Evolutionary conservation across 2,329 filamentous ascomycete genomes (phyloP).

Genomic region (Colletotrichum sp.): DNA sequence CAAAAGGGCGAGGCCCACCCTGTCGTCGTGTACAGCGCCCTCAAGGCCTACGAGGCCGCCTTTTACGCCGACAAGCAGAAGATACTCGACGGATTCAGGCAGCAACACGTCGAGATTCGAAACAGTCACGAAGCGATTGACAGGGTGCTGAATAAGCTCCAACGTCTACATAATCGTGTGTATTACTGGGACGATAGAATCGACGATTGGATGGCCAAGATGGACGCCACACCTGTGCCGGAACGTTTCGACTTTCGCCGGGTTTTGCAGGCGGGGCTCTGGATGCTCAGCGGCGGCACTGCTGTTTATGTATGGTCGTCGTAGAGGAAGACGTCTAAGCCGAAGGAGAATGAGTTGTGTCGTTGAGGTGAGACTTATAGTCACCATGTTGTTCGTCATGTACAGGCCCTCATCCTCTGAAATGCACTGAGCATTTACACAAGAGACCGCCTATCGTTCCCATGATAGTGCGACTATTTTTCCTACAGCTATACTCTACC

Average conservation of each 20-base stretch:
- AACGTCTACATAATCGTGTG: background rate
- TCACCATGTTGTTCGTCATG: background rate
- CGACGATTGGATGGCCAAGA: background rate
- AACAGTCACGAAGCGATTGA: background rate
- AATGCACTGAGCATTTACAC: rapidly evolving
- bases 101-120: background rate
- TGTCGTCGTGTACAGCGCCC: background rate
- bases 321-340: background rate
- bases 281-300: background rate
- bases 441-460: background rate
- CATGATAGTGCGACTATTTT: background rate
- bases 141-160: background rate
- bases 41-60: background rate
- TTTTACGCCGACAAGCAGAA: background rate
- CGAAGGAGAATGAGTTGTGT: background rate
- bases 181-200: background rate
- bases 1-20: background rate
- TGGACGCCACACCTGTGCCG: background rate
- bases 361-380: background rate
- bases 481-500: background rate
- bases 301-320: background rate
- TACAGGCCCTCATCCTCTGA: background rate
- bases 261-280: background rate
- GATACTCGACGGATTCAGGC: background rate
- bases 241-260: background rate